These are phyloP conservation scores for Plasmodium malariae DNA, from an alignment of 169 alveolate genomes.

Conservation along the genomic window DNA sequence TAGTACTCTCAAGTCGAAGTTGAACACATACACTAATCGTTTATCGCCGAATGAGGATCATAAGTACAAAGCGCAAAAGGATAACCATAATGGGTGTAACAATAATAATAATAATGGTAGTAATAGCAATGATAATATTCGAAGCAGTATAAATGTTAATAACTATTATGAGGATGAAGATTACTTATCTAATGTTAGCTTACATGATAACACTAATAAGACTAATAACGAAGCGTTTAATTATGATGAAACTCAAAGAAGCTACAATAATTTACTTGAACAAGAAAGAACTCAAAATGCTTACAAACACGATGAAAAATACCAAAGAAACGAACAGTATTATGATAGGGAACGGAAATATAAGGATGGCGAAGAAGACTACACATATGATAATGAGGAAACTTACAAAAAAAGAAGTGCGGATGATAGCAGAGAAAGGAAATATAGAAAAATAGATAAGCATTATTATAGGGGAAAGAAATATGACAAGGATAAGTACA, in stretches of 20 bases:
- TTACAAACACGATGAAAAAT: not conserved
- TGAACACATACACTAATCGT: not conserved
- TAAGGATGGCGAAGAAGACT: conserved; percentile 11
- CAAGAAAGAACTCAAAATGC: not conserved
- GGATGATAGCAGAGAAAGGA: conserved; percentile 60
- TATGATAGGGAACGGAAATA: conserved; percentile 2
- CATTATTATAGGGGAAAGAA: conserved; percentile 33
- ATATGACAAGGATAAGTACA: conserved; percentile 28
- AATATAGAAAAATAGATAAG: conserved; percentile 32
- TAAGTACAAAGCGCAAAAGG: not conserved
- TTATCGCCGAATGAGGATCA: not conserved
- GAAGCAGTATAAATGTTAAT: too few relatives aligned
- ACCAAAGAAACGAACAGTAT: not conserved
- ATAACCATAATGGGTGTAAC: too few relatives aligned
- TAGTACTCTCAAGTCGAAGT: conserved; percentile 9
- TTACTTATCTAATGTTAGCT: too few relatives aligned
- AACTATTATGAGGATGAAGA: too few relatives aligned
- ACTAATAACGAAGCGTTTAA: too few relatives aligned
- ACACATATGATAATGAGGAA: conserved; percentile 25
- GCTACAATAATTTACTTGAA: not conserved
- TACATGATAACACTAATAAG: too few relatives aligned
- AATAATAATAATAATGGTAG: too few relatives aligned
- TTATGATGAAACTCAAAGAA: too few relatives aligned
- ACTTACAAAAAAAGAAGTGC: conserved; percentile 35
- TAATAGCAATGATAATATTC: too few relatives aligned